phyloP scores from a whole-genome alignment of 177 flowering plant genomes.

The Vitis hybrid region DNA sequence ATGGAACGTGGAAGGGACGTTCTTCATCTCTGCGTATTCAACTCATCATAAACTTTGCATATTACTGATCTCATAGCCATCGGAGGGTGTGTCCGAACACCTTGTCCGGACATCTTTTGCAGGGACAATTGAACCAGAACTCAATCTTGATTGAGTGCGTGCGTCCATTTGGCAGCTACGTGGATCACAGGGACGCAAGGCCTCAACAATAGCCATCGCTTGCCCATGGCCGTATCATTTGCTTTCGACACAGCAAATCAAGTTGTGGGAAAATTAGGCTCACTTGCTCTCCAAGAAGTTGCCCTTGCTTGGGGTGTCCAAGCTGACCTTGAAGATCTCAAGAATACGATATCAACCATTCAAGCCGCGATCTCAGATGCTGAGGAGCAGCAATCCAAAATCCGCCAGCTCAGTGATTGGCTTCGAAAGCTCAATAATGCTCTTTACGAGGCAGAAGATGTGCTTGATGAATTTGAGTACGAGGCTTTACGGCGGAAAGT shows the following conservation, averaged over 20 bases:
- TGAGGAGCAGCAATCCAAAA: background rate
- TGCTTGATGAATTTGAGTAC: conserved; percentile 4
- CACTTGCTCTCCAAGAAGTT: background rate
- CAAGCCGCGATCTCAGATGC: conserved; percentile 7
- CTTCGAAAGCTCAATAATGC: background rate
- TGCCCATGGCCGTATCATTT: background rate
- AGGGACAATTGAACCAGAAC: too few relatives aligned
- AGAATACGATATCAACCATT: background rate
- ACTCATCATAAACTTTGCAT: too few relatives aligned
- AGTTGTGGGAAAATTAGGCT: too few relatives aligned
- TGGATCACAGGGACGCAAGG: too few relatives aligned
- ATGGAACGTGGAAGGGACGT: too few relatives aligned
- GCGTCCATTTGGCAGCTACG: too few relatives aligned
- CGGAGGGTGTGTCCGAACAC: too few relatives aligned
- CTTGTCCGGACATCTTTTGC: too few relatives aligned
- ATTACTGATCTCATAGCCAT: too few relatives aligned
- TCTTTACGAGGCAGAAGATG: background rate
- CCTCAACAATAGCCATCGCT: background rate
- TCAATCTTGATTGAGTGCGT: too few relatives aligned
- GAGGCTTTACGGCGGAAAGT: background rate
- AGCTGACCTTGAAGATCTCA: background rate
- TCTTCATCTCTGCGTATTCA: too few relatives aligned
- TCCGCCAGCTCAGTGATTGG: background rate
- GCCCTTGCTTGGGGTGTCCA: background rate
- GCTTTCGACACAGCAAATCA: too few relatives aligned